Conservation (phyloP, 2,329 filamentous ascomycete genomes). For the Aphanoascus verrucosus region DNA sequence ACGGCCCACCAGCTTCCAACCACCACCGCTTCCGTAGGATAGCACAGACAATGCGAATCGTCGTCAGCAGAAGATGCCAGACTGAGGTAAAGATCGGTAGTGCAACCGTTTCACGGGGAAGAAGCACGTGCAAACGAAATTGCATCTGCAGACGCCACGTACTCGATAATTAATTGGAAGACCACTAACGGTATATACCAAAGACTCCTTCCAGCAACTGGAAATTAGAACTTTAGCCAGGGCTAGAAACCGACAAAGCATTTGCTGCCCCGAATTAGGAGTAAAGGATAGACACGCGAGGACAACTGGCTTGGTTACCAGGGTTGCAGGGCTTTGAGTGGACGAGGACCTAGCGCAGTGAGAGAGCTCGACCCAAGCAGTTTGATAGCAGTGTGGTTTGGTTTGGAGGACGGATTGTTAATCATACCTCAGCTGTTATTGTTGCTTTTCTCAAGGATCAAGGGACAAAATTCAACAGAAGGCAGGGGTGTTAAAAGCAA, state of each 20-base stretch:
- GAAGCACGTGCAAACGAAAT: slow-evolving; percentile 21
- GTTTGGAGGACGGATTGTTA: background rate
- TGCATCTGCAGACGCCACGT: slow-evolving; percentile 16
- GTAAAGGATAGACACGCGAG: slow-evolving; percentile 18
- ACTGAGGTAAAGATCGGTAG: slow-evolving; percentile 19
- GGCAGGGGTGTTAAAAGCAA: too few species aligned
- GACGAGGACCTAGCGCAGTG: background rate
- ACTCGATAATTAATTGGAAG: slow-evolving; percentile 15
- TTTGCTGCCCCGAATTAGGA: too few species aligned
- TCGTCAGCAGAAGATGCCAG: slow-evolving; percentile 14
- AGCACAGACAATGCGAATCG: slow-evolving; percentile 18
- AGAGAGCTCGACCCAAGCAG: background rate
- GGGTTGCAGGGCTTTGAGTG: background rate
- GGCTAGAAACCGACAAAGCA: slow-evolving; percentile 20
- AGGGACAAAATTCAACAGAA: background rate
- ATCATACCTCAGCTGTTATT: background rate
- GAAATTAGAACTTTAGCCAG: slow-evolving; percentile 20
- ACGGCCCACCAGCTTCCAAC: too few species aligned
- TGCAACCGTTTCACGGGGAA: slow-evolving; percentile 17
- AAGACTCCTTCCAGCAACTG: slow-evolving; percentile 18
- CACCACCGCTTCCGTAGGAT: slow-evolving; percentile 18
- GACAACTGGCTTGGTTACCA: slow-evolving; percentile 6
- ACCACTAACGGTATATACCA: slow-evolving; percentile 11
- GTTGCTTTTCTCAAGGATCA: background rate
- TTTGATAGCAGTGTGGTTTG: background rate